Conservation (phyloP, 2,329 filamentous ascomycete species). For the Dactylonectria estremocensis region DNA sequence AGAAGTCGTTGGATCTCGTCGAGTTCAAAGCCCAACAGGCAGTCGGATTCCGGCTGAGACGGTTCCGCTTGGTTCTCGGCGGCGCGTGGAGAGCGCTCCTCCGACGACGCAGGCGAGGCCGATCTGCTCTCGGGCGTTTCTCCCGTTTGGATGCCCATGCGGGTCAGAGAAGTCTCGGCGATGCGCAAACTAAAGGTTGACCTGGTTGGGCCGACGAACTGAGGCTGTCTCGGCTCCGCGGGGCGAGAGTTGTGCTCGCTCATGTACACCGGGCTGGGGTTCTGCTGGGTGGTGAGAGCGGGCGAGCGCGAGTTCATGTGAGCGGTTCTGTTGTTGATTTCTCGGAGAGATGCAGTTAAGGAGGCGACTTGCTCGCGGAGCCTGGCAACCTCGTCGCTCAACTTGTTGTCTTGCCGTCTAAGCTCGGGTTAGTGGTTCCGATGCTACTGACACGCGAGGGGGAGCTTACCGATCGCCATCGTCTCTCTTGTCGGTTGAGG, state of each 20-base stretch:
- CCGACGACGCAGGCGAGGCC: conserved; percentile 44
- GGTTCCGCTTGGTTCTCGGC: neutral
- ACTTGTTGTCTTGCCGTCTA: conserved; percentile 30
- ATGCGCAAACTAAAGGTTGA: conserved; percentile 54
- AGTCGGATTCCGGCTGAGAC: conserved; percentile 4
- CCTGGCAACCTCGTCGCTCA: conserved; percentile 49
- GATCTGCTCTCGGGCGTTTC: conserved; percentile 47
- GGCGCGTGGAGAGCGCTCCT: conserved; percentile 46
- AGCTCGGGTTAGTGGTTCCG: neutral
- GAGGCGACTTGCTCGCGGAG: conserved; percentile 51
- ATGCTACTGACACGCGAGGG: no score
- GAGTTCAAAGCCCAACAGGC: conserved; percentile 20
- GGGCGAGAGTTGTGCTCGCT: conserved; percentile 21
- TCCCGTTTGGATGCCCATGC: conserved; percentile 53
- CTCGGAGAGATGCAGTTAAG: conserved; percentile 44
- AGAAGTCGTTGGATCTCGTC: conserved; percentile 18
- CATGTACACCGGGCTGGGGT: conserved; percentile 31
- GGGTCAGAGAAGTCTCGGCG: conserved; percentile 53
- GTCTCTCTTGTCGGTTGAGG: conserved; percentile 17
- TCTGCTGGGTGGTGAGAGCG: conserved; percentile 32
- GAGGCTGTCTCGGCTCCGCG: conserved; percentile 49
- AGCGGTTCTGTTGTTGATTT: conserved; percentile 46
- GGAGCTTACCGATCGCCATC: neutral
- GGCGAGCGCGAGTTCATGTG: conserved; percentile 29
- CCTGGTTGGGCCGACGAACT: conserved; percentile 56